Percentiles rank a stretch among this genome's conserved stretches.
Conservation (phyloP, 2,329 filamentous ascomycete species). For the Claviceps sp. region DNA sequence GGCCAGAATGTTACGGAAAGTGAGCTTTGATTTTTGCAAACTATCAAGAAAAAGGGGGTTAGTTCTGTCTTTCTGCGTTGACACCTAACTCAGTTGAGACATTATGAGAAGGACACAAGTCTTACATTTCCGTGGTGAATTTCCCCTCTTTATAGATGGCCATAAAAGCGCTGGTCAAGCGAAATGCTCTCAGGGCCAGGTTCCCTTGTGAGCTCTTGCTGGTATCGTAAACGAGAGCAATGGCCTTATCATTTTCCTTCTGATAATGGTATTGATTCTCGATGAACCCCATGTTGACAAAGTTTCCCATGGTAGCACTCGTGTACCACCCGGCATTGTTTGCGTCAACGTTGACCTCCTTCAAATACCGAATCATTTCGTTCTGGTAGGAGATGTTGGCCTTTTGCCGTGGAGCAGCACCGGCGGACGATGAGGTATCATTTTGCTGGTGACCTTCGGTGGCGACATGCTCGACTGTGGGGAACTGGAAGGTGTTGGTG, state of each 20-base stretch:
- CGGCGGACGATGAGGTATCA: conserved; percentile 61
- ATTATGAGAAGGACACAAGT: neutral
- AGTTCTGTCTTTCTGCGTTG: neutral
- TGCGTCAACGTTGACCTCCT: conserved; percentile 96
- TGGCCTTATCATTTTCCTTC: conserved; percentile 79
- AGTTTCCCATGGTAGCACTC: conserved; percentile 97
- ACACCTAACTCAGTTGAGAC: neutral
- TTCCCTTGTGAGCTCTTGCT: conserved; percentile 89
- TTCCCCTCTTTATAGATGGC: conserved; percentile 89
- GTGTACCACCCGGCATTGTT: conserved; percentile 99
- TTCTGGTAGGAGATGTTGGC: conserved; percentile 77
- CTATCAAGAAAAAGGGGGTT: conserved; percentile 29
- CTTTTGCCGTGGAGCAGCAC: conserved; percentile 84
- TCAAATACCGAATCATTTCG: conserved; percentile 93
- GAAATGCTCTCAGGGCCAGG: conserved; percentile 81
- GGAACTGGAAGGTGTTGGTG: conserved; percentile 93
- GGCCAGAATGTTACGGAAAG: conserved; percentile 84
- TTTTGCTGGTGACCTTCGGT: conserved; percentile 58
- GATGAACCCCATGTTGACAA: conserved; percentile 85
- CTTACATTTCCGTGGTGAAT: conserved; percentile 90
- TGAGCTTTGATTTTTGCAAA: conserved; percentile 85
- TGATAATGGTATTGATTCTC: conserved; percentile 98
- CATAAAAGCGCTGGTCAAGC: conserved; percentile 79
- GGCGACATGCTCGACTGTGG: conserved; percentile 58
- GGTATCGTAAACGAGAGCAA: conserved; percentile 88